These are phyloP conservation scores for Suhomyces atakaporum DNA, from an alignment of 1,139 yeast genomes.

Conservation along the genomic window DNA sequence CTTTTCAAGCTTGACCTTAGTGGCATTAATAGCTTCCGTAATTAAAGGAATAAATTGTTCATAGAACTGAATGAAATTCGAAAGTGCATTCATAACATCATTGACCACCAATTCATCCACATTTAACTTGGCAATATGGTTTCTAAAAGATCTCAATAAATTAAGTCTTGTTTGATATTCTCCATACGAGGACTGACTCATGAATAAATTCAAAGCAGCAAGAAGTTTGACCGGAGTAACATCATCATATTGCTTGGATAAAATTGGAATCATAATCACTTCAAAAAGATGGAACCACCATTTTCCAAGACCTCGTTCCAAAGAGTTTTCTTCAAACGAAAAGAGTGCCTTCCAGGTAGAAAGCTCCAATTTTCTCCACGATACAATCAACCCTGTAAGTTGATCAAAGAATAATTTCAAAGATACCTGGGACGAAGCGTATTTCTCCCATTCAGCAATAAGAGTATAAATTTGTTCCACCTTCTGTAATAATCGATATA, in stretches of 20 bases:
- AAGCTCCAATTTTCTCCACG: constrained; percentile 89
- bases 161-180: constrained; percentile 62
- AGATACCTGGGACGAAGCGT: constrained; percentile 80
- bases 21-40: constrained; percentile 42
- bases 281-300: constrained; percentile 96
- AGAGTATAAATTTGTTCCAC: constrained; percentile 83
- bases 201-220: constrained; percentile 72
- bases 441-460: constrained; percentile 90
- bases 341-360: constrained; percentile 83
- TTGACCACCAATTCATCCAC: constrained; percentile 5
- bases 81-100: constrained; percentile 46
- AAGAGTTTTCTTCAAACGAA: constrained; percentile 57
- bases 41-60: constrained; percentile 60
- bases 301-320: constrained; percentile 59
- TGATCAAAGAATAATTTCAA: constrained; percentile 56
- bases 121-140: constrained; percentile 41
- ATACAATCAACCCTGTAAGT: constrained; percentile 68
- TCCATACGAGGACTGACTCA: constrained; percentile 76
- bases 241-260: constrained; percentile 32
- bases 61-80: constrained; percentile 66
- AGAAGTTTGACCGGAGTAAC: constrained; percentile 45
- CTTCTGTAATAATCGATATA: constrained; percentile 77
- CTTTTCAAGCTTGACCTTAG: constrained; percentile 64
- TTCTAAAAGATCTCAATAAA: constrained; percentile 61
- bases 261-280: constrained; percentile 56